Percentiles rank a stretch among this genome's conserved stretches.
Conservation (phyloP, 2,329 filamentous ascomycete genomes). For the Xylariaceae sp. region DNA sequence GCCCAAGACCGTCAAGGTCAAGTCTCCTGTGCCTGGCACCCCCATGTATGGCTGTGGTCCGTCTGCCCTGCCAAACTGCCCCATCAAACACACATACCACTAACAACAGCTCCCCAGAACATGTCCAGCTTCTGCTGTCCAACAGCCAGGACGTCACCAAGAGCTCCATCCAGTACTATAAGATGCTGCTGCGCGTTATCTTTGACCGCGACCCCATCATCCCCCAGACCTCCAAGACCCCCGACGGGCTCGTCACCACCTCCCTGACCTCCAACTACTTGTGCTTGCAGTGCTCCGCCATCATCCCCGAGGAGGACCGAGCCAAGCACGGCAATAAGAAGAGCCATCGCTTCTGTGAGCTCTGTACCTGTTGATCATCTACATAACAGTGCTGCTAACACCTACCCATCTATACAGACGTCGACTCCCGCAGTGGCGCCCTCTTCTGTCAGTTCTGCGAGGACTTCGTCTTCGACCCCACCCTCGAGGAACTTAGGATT, state of each 20-base stretch:
- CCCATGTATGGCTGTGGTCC: conserved; percentile 63
- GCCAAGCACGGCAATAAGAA: conserved; percentile 65
- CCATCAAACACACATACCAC: conserved; percentile 13
- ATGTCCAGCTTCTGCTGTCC: conserved; percentile 64
- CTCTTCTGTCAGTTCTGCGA: conserved; percentile 79
- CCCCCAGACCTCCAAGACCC: conserved; percentile 59
- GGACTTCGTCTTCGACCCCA: conserved; percentile 79
- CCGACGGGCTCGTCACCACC: conserved; percentile 54
- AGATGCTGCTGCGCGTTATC: conserved; percentile 65
- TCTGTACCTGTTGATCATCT: no score
- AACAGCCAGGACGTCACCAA: conserved; percentile 61
- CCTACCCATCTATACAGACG: conserved; percentile 46
- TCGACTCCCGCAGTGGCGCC: conserved; percentile 71
- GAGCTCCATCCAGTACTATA: conserved; percentile 67
- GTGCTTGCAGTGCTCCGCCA: conserved; percentile 68
- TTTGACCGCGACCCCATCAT: conserved; percentile 64
- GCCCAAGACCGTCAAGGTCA: conserved; percentile 55
- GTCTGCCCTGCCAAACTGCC: conserved; percentile 20
- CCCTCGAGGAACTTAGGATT: conserved; percentile 69
- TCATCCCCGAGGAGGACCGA: conserved; percentile 62
- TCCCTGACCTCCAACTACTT: conserved; percentile 66
- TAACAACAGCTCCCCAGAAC: conserved; percentile 48
- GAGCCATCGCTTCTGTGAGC: conserved; percentile 67
- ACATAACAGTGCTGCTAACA: conserved; percentile 8
- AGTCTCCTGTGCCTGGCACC: conserved; percentile 53